These are phyloP conservation scores for Pyricularia grisea DNA, from an alignment of 2,329 filamentous ascomycete species.

Conservation along the genomic window DNA sequence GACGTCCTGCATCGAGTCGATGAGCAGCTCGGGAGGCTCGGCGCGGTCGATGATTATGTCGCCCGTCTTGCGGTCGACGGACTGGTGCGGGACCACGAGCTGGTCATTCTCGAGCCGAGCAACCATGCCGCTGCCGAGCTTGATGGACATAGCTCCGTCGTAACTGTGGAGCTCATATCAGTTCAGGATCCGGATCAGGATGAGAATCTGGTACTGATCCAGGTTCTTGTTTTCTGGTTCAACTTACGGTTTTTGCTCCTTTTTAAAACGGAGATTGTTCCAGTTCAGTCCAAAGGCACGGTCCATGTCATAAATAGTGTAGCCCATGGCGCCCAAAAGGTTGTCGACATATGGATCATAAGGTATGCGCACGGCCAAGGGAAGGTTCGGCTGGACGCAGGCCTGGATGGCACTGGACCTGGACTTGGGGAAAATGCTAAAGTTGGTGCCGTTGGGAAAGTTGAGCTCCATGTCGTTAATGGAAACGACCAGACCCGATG, in stretches of 20 bases:
- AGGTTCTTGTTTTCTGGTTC: not conserved
- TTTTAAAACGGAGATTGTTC: conserved; percentile 12
- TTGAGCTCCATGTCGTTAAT: conserved; percentile 11
- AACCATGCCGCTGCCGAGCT: conserved; percentile 10
- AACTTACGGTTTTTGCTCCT: not conserved
- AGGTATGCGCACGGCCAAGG: conserved; percentile 12
- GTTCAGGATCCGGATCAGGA: not conserved
- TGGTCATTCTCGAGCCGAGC: conserved; percentile 19
- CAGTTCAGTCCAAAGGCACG: conserved; percentile 12
- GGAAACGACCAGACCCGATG: conserved; percentile 14
- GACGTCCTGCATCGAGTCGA: conserved; percentile 14
- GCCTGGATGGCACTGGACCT: conserved; percentile 6
- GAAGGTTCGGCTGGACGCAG: conserved; percentile 13
- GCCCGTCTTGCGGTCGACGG: conserved; percentile 12
- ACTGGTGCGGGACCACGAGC: conserved; percentile 18
- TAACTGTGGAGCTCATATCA: conserved; percentile 3
- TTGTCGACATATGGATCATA: conserved; percentile 12
- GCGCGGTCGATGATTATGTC: conserved; percentile 8
- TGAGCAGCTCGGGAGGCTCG: conserved; percentile 13
- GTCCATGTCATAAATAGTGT: conserved; percentile 4
- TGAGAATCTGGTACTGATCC: not conserved
- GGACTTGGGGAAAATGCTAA: not conserved
- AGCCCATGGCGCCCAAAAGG: conserved; percentile 5
- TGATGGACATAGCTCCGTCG: conserved; percentile 12
- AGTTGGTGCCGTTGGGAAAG: conserved; percentile 12